Conservation (phyloP, 257 asterid species). For the Petrea volubilis region DNA sequence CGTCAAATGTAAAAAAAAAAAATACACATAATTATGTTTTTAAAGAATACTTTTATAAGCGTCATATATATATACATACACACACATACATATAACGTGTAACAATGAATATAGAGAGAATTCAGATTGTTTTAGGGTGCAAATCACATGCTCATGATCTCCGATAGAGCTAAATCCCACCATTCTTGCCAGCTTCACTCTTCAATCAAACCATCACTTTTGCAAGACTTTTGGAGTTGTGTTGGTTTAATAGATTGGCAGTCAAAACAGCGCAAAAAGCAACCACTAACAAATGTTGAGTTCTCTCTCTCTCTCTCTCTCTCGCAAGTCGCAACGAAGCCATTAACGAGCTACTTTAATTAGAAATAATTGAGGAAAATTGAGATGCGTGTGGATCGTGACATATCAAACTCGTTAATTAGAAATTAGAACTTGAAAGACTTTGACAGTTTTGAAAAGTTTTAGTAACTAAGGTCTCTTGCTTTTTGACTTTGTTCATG, state of each 20-base stretch:
- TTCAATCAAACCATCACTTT: constrained; percentile 6
- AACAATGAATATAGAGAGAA: background rate
- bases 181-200: background rate
- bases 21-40: too few species aligned
- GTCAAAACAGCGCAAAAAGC: background rate
- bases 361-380: background rate
- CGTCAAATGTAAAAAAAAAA: too few species aligned
- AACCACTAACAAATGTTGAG: constrained; percentile 31
- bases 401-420: background rate
- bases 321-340: background rate
- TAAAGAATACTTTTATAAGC: too few species aligned
- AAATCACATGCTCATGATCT: background rate
- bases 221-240: background rate
- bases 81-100: background rate
- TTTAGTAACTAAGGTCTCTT: background rate
- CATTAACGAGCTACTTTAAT: constrained; percentile 4
- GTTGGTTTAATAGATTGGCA: constrained; percentile 17
- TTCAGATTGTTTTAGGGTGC: background rate
- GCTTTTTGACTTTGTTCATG: background rate
- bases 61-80: too few species aligned
- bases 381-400: background rate
- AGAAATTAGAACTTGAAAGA: background rate
- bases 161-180: constrained; percentile 4
- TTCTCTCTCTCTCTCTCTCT: background rate
- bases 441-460: background rate